Conservation (phyloP, 2,329 filamentous ascomycete species). For the Sclerotiophoma versabilis region DNA sequence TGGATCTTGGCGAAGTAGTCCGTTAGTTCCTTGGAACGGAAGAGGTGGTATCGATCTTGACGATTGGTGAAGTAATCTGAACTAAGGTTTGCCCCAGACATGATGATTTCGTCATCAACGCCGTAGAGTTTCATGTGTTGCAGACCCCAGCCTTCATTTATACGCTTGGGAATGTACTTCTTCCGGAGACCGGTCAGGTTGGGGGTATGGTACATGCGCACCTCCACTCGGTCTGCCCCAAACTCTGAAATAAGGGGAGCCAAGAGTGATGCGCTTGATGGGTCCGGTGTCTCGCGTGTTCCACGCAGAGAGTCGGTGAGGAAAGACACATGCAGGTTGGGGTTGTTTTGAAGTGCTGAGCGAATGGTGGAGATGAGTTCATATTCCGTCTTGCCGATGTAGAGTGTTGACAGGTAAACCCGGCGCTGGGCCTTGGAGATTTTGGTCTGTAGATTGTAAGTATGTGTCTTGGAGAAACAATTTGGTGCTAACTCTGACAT, state of each 20-base stretch:
- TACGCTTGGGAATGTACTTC: conserved; percentile 80
- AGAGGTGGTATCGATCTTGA: conserved; percentile 92
- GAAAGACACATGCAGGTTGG: conserved; percentile 81
- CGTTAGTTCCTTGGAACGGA: conserved; percentile 78
- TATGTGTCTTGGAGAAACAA: neutral
- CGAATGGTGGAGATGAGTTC: conserved; percentile 84
- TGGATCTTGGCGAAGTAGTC: conserved; percentile 85
- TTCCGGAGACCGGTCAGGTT: conserved; percentile 90
- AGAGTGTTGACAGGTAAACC: conserved; percentile 94
- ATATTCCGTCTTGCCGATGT: conserved; percentile 91
- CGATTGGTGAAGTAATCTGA: conserved; percentile 96
- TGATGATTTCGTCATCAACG: conserved; percentile 91
- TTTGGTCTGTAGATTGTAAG: conserved; percentile 59
- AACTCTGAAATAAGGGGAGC: conserved; percentile 85
- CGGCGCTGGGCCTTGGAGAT: conserved; percentile 79
- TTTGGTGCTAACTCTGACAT: neutral
- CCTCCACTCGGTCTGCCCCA: conserved; percentile 81
- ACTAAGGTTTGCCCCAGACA: conserved; percentile 88
- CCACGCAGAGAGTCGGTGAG: conserved; percentile 90
- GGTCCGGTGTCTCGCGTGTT: conserved; percentile 84
- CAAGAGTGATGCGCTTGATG: conserved; percentile 88
- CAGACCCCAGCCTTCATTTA: conserved; percentile 97
- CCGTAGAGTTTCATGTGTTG: conserved; percentile 99
- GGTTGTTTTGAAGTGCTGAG: conserved; percentile 75
- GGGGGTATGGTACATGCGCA: conserved; percentile 97